A percentile compares a stretch with the other conserved stretches of the same genome.
Evolutionary conservation across 768 basidiomycete species (phyloP).

Genomic region (Calvatia gigantea): DNA sequence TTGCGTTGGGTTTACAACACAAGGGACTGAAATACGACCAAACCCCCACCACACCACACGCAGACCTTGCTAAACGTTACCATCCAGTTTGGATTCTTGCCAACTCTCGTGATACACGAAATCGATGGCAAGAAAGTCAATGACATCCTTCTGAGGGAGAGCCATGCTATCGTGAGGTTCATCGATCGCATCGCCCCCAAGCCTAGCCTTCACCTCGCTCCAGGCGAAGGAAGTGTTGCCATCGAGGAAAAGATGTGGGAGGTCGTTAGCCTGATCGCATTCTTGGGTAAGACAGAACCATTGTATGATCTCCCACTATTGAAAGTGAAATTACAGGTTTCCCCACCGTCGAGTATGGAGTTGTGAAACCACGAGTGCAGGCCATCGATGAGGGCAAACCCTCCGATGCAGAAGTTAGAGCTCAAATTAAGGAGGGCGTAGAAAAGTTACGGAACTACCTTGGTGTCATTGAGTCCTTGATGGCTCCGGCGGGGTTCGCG

Average conservation of each 20-base stretch:
- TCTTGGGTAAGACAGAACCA: constrained; percentile 22
- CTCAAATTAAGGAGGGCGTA: constrained; percentile 19
- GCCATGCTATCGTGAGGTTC: constrained; percentile 29
- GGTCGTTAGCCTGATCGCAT: constrained; percentile 26
- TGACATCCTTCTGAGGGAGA: constrained; percentile 26
- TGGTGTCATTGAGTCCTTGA: constrained; percentile 22
- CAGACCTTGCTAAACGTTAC: constrained; percentile 17
- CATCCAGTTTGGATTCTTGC: constrained; percentile 31
- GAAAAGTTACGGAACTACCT: constrained; percentile 22
- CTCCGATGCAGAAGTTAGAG: constrained; percentile 18
- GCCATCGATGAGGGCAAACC: constrained; percentile 23
- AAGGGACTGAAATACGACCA: constrained; percentile 26
- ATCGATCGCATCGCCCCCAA: constrained; percentile 27
- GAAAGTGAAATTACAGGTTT: constrained; percentile 20
- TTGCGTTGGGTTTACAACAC: constrained; percentile 26
- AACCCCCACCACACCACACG: constrained; percentile 19
- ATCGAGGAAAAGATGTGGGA: constrained; percentile 33
- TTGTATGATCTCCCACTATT: background rate
- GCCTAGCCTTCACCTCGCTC: constrained; percentile 22
- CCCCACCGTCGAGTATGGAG: constrained; percentile 24
- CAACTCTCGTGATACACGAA: constrained; percentile 27
- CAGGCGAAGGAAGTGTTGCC: constrained; percentile 14
- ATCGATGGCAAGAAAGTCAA: constrained; percentile 18
- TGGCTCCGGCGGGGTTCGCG: constrained; percentile 21
- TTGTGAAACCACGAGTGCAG: constrained; percentile 29